Conservation (phyloP, 495 filamentous ascomycete species). For the Neohortaea acidophila region DNA sequence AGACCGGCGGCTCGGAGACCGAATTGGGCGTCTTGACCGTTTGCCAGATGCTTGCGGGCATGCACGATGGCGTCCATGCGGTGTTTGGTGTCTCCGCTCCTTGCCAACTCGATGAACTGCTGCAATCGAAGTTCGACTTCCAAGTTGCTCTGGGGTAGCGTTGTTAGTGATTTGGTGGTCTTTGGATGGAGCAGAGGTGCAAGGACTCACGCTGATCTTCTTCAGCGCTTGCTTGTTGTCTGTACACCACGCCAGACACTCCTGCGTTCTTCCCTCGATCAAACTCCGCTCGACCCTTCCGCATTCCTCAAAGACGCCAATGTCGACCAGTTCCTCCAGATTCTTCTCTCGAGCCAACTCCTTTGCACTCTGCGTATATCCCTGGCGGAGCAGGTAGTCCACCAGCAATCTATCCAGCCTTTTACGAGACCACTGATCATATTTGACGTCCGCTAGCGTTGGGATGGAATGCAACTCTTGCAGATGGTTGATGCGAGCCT, state of each 20-base stretch:
- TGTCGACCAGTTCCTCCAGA: constrained; percentile 70
- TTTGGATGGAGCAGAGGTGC: no score
- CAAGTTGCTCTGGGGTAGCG: constrained; percentile 64
- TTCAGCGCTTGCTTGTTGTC: constrained; percentile 82
- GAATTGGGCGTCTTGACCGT: constrained; percentile 50
- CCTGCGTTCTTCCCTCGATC: constrained; percentile 50
- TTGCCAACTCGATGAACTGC: constrained; percentile 82
- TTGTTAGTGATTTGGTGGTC: neutral
- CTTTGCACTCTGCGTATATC: constrained; percentile 63
- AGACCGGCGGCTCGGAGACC: constrained; percentile 56
- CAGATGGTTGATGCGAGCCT: constrained; percentile 64
- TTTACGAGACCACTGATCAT: constrained; percentile 73
- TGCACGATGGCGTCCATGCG: constrained; percentile 63
- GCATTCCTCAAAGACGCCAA: constrained; percentile 75
- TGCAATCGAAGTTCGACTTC: constrained; percentile 92
- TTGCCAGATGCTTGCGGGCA: constrained; percentile 62
- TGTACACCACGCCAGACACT: constrained; percentile 75
- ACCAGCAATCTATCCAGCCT: constrained; percentile 73
- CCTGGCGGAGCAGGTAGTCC: constrained; percentile 75
- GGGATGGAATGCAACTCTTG: constrained; percentile 63
- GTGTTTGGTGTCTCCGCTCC: constrained; percentile 43
- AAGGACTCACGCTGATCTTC: constrained; percentile 54
- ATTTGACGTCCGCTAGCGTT: constrained; percentile 78
- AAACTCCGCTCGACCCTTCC: constrained; percentile 58
- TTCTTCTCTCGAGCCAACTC: constrained; percentile 55